A percentile compares a stretch with the other conserved stretches of the same genome.
Evolutionary conservation across 352 stramenopile genomes (phyloP).

Genomic region (Phytophthora pinifolia): DNA sequence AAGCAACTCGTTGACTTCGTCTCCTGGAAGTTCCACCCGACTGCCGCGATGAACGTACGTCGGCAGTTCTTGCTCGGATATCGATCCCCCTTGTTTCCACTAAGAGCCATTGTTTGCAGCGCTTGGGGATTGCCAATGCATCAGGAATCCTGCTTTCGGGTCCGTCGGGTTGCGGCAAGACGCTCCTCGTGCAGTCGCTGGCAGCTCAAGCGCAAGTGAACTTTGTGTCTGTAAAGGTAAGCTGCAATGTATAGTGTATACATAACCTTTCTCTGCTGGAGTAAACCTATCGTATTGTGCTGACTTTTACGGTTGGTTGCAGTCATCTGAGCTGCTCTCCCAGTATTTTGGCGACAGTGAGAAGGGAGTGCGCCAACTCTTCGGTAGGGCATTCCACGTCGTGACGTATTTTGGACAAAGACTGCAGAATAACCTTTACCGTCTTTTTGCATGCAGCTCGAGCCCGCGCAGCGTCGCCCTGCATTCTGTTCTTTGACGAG

Average conservation of each 20-base stretch:
- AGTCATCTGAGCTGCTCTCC: conserved; percentile 84
- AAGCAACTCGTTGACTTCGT: conserved; percentile 70
- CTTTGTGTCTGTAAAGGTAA: conserved; percentile 82
- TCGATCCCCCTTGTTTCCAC: conserved; percentile 5
- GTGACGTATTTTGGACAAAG: background rate
- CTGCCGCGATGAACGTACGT: conserved; percentile 60
- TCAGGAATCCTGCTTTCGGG: conserved; percentile 81
- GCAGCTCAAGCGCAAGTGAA: conserved; percentile 66
- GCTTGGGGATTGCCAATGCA: conserved; percentile 60
- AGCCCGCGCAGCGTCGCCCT: conserved; percentile 68
- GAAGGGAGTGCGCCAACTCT: conserved; percentile 75
- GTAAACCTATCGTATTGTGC: conserved; percentile 1
- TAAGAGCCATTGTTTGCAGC: conserved; percentile 31
- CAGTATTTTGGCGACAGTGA: conserved; percentile 90
- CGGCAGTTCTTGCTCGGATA: background rate
- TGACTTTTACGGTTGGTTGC: conserved; percentile 2
- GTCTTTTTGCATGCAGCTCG: conserved; percentile 38
- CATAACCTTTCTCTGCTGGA: background rate
- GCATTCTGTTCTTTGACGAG: conserved; percentile 86
- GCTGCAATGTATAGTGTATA: no score
- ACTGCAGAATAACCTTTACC: conserved; percentile 2
- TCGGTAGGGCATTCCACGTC: conserved; percentile 58
- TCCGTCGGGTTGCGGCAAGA: conserved; percentile 83
- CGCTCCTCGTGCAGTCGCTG: conserved; percentile 66
- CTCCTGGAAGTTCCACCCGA: conserved; percentile 65